phyloP scores from a whole-genome alignment of 768 basidiomycete species.

The Mycena belliarum region DNA sequence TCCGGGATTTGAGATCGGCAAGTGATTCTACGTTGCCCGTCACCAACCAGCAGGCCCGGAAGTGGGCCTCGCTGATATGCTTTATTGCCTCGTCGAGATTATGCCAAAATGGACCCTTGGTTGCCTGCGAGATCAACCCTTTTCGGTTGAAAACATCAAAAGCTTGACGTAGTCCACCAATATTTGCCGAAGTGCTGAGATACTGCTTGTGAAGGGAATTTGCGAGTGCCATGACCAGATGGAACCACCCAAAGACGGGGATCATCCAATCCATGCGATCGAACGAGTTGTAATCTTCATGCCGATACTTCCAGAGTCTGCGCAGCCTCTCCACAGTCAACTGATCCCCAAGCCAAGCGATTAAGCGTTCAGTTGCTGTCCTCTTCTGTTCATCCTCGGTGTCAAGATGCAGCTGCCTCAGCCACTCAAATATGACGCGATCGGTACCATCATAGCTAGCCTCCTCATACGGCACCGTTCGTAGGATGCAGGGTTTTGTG shows the following conservation, averaged over 20 bases:
- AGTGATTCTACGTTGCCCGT: constrained; percentile 22
- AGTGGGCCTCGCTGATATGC: constrained; percentile 30
- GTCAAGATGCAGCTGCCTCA: not conserved
- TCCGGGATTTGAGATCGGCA: constrained; percentile 15
- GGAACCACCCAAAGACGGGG: constrained; percentile 34
- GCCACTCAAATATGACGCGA: not conserved
- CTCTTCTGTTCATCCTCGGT: not conserved
- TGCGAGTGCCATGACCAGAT: constrained; percentile 30
- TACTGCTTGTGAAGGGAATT: constrained; percentile 36
- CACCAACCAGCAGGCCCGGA: constrained; percentile 25
- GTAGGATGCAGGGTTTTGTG: constrained; percentile 15
- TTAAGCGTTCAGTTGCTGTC: constrained; percentile 11
- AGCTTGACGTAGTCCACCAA: constrained; percentile 15
- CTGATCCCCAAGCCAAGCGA: constrained; percentile 37
- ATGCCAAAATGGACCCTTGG: constrained; percentile 24
- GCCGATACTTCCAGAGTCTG: constrained; percentile 29
- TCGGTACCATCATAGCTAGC: constrained; percentile 17
- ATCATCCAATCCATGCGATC: constrained; percentile 31
- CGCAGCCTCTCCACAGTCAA: constrained; percentile 30
- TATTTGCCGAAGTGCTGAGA: constrained; percentile 19
- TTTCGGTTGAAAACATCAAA: constrained; percentile 24
- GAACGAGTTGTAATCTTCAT: constrained; percentile 31
- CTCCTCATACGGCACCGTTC: constrained; percentile 23
- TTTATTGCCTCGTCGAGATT: constrained; percentile 27
- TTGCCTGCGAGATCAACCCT: constrained; percentile 14